Evolutionary conservation across 371 early-diverging fungal genomes (phyloP).

Genomic region (Choanephora cucurbitarum): DNA sequence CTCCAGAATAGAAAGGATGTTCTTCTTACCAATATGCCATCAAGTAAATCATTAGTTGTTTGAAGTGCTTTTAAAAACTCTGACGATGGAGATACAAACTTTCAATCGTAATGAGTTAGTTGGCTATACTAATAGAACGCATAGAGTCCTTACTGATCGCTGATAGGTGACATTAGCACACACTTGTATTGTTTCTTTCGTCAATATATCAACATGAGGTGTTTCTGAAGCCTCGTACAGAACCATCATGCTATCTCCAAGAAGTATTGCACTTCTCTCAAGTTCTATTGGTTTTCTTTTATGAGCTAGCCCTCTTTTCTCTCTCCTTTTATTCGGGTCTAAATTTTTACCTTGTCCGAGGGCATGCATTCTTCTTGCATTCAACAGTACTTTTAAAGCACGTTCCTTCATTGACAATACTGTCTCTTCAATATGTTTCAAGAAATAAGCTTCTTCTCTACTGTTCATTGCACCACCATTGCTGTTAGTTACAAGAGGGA

Average conservation of each 20-base stretch:
- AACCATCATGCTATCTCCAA: not conserved
- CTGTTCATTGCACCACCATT: slow-evolving; percentile 6
- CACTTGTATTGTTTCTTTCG: slow-evolving; percentile 16
- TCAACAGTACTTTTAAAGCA: slow-evolving; percentile 7
- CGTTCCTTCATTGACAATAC: slow-evolving; percentile 28
- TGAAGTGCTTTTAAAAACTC: slow-evolving; percentile 21
- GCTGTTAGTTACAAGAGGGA: slow-evolving; percentile 6
- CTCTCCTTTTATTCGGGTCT: no score
- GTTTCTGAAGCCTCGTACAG: not conserved
- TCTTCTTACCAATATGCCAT: slow-evolving; percentile 39
- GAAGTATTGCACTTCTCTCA: not conserved
- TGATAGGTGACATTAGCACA: slow-evolving; percentile 20
- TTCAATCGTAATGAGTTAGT: not conserved
- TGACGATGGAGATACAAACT: slow-evolving; percentile 18
- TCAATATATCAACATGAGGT: slow-evolving; percentile 6
- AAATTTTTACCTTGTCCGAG: not conserved
- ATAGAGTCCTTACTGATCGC: slow-evolving; percentile 7
- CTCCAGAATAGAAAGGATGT: not conserved
- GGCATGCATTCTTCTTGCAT: not conserved
- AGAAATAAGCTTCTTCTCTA: slow-evolving; percentile 39
- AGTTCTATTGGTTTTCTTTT: not conserved
- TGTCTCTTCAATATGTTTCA: slow-evolving; percentile 31
- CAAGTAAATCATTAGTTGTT: slow-evolving; percentile 25
- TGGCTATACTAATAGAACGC: not conserved
- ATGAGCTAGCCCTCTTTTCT: no score